phyloP scores from a whole-genome alignment of 2,329 filamentous ascomycete genomes.

The Nectriaceae sp. region DNA sequence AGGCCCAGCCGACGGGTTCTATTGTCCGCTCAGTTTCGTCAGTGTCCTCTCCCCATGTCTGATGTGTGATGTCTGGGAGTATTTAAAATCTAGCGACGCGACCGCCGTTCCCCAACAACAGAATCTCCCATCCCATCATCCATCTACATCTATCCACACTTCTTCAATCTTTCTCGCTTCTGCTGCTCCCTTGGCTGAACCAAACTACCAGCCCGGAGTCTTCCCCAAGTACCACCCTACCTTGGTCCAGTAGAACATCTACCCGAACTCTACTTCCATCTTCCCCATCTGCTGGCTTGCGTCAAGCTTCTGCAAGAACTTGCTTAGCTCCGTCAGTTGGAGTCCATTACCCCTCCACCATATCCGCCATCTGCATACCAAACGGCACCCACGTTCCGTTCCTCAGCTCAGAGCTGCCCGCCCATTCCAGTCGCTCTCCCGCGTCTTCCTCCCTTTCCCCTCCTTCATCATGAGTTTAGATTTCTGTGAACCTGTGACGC shows the following conservation, averaged over 20 bases:
- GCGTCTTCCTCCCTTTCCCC: constrained; percentile 14
- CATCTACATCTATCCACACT: not conserved
- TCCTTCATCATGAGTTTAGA: constrained; percentile 25
- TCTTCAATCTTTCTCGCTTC: not conserved
- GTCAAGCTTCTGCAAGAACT: too few relatives aligned
- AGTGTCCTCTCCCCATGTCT: too few relatives aligned
- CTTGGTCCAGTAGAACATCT: too few relatives aligned
- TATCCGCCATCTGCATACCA: not conserved
- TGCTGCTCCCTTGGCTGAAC: not conserved
- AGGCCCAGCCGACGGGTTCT: too few relatives aligned
- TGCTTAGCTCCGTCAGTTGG: too few relatives aligned
- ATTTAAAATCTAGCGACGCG: not conserved
- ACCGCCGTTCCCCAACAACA: not conserved
- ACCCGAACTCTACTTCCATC: too few relatives aligned
- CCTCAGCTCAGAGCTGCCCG: not conserved
- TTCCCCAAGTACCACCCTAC: too few relatives aligned
- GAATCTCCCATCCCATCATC: not conserved
- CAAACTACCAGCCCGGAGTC: too few relatives aligned
- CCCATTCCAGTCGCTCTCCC: not conserved
- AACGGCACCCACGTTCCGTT: not conserved
- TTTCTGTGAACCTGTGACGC: constrained; percentile 10
- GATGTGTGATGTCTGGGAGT: too few relatives aligned
- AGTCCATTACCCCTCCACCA: not conserved
- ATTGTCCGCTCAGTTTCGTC: too few relatives aligned
- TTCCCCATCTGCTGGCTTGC: too few relatives aligned